Evolutionary conservation across 768 basidiomycete genomes (phyloP), one percentile per base, ranked within the genome.

Genomic region (Mycena leptocephala): DNA sequence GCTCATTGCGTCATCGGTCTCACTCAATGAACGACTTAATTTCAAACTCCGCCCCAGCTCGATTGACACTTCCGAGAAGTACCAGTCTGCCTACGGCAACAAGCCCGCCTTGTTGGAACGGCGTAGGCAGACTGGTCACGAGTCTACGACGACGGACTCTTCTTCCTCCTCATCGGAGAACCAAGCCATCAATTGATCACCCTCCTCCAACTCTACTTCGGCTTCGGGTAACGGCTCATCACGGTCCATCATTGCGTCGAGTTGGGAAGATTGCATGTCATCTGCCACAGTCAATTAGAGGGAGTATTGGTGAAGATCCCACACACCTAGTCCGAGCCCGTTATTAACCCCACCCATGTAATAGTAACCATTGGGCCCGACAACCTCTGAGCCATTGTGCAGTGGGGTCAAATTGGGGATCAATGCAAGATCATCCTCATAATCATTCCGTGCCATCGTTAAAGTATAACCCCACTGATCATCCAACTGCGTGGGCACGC

Each of bases 321-420:
- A 43, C 16, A 11, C 18, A 43, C 41, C 16, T n/a, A 67, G 26
- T 10, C 65, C 65, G 0, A 33, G 14, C 18, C 65, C 51, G 26
- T 67, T 67, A 18, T 67, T 67, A 5, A 67, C 65, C 5, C 65
- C 65, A 26, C 65, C 65, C 39, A 51, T 24, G 51, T 67, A 67
- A 24, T 18, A 51, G 3, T 16, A 53, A 3, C 65, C 65, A 35
- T 67, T 48, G 14, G 4, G 32, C 5, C 63, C 41, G 5, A 65
- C 63, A 9, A 48, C 63, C 5, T 65, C 63, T 6, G 5, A 26
- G 6, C 65, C 65, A 35, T 67, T 51, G 0, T 7, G 39, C 9
- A 67, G 28, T 2, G 46, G 46, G 1, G 20, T 26, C 30, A 67
- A 55, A 39, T 67, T 35, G 1, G 65, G 65, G 30, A 67, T 32